A percentile compares a stretch with the other conserved stretches of the same genome.
phyloP scores from a whole-genome alignment of 2,329 filamentous ascomycete species.

The Fusarium sp. region DNA sequence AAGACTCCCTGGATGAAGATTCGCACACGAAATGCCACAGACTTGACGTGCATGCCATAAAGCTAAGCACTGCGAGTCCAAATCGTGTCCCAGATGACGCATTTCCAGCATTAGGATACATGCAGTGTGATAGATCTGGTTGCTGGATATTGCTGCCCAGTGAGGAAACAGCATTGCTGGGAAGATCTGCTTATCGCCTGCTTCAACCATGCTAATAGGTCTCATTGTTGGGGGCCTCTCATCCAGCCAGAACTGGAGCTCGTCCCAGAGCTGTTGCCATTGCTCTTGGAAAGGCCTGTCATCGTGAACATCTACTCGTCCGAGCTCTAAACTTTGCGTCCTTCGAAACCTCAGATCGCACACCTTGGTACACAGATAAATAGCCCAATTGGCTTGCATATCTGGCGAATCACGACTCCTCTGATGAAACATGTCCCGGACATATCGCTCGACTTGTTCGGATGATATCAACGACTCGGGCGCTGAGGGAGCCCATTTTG shows the following conservation, averaged over 20 bases:
- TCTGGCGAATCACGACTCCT: conserved; percentile 55
- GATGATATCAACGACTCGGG: conserved; percentile 20
- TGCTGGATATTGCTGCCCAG: conserved; percentile 65
- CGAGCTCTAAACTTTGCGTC: conserved; percentile 56
- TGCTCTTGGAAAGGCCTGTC: conserved; percentile 54
- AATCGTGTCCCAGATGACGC: conserved; percentile 47
- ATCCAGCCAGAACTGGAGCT: conserved; percentile 61
- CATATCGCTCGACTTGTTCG: conserved; percentile 22
- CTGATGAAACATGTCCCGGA: conserved; percentile 46
- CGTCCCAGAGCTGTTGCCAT: conserved; percentile 61
- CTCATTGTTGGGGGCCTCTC: conserved; percentile 57
- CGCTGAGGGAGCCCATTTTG: conserved; percentile 59
- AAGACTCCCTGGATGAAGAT: conserved; percentile 63
- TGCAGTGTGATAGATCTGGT: conserved; percentile 66
- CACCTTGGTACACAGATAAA: conserved; percentile 65
- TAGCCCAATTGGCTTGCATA: conserved; percentile 67
- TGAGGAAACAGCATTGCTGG: conserved; percentile 63
- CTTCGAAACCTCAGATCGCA: conserved; percentile 59
- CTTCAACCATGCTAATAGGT: conserved; percentile 41
- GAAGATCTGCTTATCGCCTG: conserved; percentile 54
- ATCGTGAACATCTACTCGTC: conserved; percentile 54
- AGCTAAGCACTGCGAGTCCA: conserved; percentile 50
- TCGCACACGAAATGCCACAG: conserved; percentile 65
- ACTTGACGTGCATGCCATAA: conserved; percentile 61
- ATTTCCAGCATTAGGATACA: conserved; percentile 63